Evolutionary conservation across 176 grass and related monocot species (phyloP).

Genomic region (Cocos nucifera): DNA sequence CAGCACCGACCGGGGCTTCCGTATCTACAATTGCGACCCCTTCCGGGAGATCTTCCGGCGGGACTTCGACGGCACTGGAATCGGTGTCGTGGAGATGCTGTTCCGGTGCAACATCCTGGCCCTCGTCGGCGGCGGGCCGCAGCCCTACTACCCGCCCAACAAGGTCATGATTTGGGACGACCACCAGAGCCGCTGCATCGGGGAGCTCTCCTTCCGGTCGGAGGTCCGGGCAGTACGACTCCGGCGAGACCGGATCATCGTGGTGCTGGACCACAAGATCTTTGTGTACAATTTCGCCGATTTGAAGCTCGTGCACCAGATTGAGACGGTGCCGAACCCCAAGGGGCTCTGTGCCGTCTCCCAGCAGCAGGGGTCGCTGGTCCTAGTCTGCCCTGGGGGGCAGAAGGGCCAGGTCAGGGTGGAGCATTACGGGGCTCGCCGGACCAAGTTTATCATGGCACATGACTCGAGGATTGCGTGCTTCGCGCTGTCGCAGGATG

Average conservation of each 20-base stretch:
- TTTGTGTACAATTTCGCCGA: constrained; percentile 94
- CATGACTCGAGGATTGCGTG: constrained; percentile 83
- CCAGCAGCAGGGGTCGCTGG: constrained; percentile 81
- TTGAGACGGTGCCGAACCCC: constrained; percentile 82
- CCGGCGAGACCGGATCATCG: constrained; percentile 81
- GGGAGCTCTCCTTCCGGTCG: not conserved
- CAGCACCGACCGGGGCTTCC: constrained; percentile 72
- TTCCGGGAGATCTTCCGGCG: constrained; percentile 95
- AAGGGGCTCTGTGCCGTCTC: constrained; percentile 79
- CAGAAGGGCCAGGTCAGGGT: constrained; percentile 96
- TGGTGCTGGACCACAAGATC: constrained; percentile 79
- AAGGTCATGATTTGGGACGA: constrained; percentile 21
- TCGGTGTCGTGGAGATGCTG: constrained; percentile 21
- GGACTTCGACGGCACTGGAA: constrained; percentile 52
- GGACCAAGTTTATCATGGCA: constrained; percentile 89
- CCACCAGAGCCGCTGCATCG: constrained; percentile 21
- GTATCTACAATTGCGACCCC: constrained; percentile 98
- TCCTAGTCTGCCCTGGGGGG: constrained; percentile 71
- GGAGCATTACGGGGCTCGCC: constrained; percentile 74
- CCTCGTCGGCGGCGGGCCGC: constrained; percentile 4
- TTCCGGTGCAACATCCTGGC: constrained; percentile 13
- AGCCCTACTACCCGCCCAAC: not conserved
- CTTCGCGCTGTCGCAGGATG: constrained; percentile 79
- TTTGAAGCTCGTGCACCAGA: constrained; percentile 90
- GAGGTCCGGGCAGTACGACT: constrained; percentile 55